Base-by-base conservation (phyloP, 306 rosid genomes). In the Cucumis sativus region DNA sequence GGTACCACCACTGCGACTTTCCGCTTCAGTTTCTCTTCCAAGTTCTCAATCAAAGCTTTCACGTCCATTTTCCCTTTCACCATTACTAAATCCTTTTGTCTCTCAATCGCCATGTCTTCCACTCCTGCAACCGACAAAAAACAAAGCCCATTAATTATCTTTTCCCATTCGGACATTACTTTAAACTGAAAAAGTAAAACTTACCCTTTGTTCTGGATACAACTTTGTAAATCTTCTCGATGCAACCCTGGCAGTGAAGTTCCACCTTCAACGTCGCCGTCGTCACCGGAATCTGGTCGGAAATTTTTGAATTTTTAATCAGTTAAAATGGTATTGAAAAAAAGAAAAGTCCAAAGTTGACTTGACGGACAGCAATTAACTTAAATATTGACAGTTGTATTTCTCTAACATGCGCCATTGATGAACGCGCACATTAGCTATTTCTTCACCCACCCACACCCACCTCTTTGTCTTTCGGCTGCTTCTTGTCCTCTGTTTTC, bases 171-270 rank as follows among this genome's bases (percentile, higher is more conserved):
- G 8, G 18, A 35, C 8, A 33, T 64, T 35, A 37, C 8, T 21
- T 28, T 2, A 20, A 13, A 25, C 0, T 61, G 30, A 47, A 67
- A 23, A 67, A 67, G 14, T 17, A 13, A 51, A 69, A 6, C 25
- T 20, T 21, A 89, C 98, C 98, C 86, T 84, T 87, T 30, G 85
- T 85, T 84, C 82, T 89, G 14, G 28, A 65, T 16, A 89, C 78
- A 0, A 39, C 66, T 25, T 4, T 91, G 30, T 49, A 77, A 75
- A 93, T 86, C 87, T 80, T 89, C 52, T 73, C 49, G 10, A 82
- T 64, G 83, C 97, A 93, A 0, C 98, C 98, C 49, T 88, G 88
- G 70, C 97, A 91, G 80, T 88, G 96, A 21, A 83, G 67, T n/a
- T 59, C 59, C 78, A 93, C 86, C 91, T 91, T 93, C 80, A 91